Conservation (phyloP, 495 filamentous ascomycete species). For the Hypoxylon intermedium region DNA sequence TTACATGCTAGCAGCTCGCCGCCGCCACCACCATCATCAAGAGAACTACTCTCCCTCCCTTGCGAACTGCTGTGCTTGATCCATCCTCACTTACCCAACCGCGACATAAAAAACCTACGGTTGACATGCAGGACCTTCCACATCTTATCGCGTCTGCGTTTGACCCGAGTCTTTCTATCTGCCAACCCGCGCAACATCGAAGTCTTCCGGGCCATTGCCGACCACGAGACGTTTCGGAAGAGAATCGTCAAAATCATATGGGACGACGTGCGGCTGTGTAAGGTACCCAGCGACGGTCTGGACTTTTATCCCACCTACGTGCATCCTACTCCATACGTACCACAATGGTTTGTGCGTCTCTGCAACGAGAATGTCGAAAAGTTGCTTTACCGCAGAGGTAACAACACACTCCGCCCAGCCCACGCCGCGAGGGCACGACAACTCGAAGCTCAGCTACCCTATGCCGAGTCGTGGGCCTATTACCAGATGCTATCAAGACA, state of each 20-base stretch:
- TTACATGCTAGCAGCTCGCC: too few relatives aligned
- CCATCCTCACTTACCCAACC: slow-evolving; percentile 15
- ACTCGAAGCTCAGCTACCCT: not conserved
- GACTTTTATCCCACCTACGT: not conserved
- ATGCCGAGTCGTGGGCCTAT: not conserved
- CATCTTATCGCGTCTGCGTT: slow-evolving; percentile 21
- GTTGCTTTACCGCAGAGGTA: not conserved
- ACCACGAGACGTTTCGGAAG: slow-evolving; percentile 32
- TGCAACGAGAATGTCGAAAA: not conserved
- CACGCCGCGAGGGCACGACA: not conserved
- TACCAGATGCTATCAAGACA: slow-evolving; percentile 1
- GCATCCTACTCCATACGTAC: not conserved
- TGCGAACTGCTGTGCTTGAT: too few relatives aligned
- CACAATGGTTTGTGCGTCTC: not conserved
- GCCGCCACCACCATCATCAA: too few relatives aligned
- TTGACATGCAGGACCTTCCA: slow-evolving; percentile 28
- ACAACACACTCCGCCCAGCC: not conserved
- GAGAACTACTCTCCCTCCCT: too few relatives aligned
- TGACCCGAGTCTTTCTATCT: slow-evolving; percentile 39
- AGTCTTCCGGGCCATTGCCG: slow-evolving; percentile 42
- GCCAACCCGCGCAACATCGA: slow-evolving; percentile 37
- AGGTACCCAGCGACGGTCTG: too few relatives aligned
- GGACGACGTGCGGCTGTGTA: slow-evolving; percentile 37
- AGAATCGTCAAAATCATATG: slow-evolving; percentile 40
- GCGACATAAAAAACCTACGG: slow-evolving; percentile 40